These are phyloP conservation scores for Erigeron canadensis DNA, from an alignment of 129 eudicot species.

Conservation along the genomic window DNA sequence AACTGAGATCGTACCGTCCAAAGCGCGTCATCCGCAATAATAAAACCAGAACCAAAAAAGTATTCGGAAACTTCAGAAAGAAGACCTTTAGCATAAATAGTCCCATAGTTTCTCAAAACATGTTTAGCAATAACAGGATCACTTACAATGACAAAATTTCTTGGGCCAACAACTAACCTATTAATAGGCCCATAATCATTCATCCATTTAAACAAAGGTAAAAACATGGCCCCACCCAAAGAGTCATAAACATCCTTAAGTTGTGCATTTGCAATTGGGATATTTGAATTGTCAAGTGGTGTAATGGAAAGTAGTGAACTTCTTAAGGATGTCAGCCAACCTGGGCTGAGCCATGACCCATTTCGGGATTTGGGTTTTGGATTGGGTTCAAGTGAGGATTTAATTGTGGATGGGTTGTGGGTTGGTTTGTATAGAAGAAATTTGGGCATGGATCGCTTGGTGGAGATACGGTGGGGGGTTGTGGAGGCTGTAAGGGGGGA, in stretches of 20 bases:
- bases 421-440: slow-evolving; percentile 8
- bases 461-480: slow-evolving; percentile 33
- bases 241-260: slow-evolving; percentile 88
- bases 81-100: slow-evolving; percentile 78
- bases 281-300: slow-evolving; percentile 58
- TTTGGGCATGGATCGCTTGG: slow-evolving; percentile 17
- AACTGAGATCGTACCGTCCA: slow-evolving; percentile 63
- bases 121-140: slow-evolving; percentile 92
- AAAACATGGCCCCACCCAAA: slow-evolving; percentile 90
- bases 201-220: slow-evolving; percentile 96
- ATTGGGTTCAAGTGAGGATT: slow-evolving; percentile 49
- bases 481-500: slow-evolving; percentile 21
- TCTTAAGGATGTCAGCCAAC: slow-evolving; percentile 78
- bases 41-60: slow-evolving; percentile 90
- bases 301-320: slow-evolving; percentile 40
- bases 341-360: slow-evolving; percentile 91
- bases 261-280: slow-evolving; percentile 77
- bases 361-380: slow-evolving; percentile 41
- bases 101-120: slow-evolving; percentile 79
- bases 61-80: slow-evolving; percentile 96
- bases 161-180: slow-evolving; percentile 83
- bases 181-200: slow-evolving; percentile 77
- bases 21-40: slow-evolving; percentile 94
- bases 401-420: slow-evolving; percentile 41
- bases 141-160: slow-evolving; percentile 81